These are phyloP conservation scores for Ophiostoma angusticollis DNA, from an alignment of 2,329 filamentous ascomycete genomes.

Conservation along the genomic window DNA sequence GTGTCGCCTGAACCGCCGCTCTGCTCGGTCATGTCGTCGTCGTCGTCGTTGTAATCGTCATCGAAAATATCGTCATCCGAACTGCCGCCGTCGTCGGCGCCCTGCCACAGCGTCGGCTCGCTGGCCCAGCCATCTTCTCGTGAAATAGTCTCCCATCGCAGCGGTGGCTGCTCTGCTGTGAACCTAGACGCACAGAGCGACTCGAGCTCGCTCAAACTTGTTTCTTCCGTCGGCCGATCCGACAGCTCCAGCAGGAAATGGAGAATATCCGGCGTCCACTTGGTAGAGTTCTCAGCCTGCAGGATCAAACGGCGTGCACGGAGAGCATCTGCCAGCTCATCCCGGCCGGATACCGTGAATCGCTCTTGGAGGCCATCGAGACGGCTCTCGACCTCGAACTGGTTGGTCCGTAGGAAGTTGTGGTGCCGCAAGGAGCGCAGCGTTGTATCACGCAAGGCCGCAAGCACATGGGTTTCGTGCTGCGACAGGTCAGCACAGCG, in stretches of 20 bases:
- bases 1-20: slow-evolving; percentile 27
- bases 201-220: slow-evolving; percentile 51
- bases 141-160: slow-evolving; percentile 73
- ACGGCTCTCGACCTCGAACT: slow-evolving; percentile 55
- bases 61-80: slow-evolving; percentile 35
- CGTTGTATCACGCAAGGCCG: slow-evolving; percentile 33
- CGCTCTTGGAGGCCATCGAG: slow-evolving; percentile 72
- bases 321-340: slow-evolving; percentile 63
- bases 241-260: slow-evolving; percentile 70
- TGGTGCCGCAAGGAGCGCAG: slow-evolving; percentile 40
- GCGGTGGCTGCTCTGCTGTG: slow-evolving; percentile 27
- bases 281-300: slow-evolving; percentile 22
- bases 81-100: slow-evolving; percentile 54
- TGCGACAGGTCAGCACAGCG: slow-evolving; percentile 6
- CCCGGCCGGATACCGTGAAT: slow-evolving; percentile 66
- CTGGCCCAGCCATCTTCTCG: slow-evolving; percentile 60
- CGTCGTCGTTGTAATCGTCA: slow-evolving; percentile 47
- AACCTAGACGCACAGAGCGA: slow-evolving; percentile 33
- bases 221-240: slow-evolving; percentile 61
- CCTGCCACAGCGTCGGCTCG: slow-evolving; percentile 56
- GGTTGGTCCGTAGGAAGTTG: slow-evolving; percentile 54
- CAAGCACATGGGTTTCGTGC: slow-evolving; percentile 27
- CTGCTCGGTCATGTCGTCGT: slow-evolving; percentile 44
- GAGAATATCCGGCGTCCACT: slow-evolving; percentile 68
- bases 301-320: slow-evolving; percentile 26